Conservation (phyloP, 805 yeast species). For the Barnettozyma californica region DNA sequence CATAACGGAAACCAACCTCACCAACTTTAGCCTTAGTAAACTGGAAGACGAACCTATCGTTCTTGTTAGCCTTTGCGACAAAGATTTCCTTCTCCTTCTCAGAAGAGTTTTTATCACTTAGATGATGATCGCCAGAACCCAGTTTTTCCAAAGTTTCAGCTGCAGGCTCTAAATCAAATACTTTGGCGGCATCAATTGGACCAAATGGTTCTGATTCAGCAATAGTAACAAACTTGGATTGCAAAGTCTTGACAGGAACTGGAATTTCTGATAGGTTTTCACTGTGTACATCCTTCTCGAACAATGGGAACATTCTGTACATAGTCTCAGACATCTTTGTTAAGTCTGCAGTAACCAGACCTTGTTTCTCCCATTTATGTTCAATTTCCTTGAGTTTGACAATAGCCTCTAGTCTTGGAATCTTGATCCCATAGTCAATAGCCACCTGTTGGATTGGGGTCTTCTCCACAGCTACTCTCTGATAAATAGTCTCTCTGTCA, state of each 20-base stretch:
- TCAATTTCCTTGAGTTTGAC: conserved; percentile 64
- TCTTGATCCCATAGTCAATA: conserved; percentile 68
- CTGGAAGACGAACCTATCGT: conserved; percentile 65
- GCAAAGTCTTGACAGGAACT: conserved; percentile 73
- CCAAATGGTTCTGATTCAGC: conserved; percentile 96
- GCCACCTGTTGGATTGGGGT: conserved; percentile 69
- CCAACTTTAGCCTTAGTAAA: conserved; percentile 80
- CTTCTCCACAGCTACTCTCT: conserved; percentile 48
- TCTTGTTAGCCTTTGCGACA: conserved; percentile 36
- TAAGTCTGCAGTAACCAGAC: conserved; percentile 50
- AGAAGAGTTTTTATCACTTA: conserved; percentile 22
- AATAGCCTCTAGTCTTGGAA: conserved; percentile 88
- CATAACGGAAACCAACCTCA: conserved; percentile 85
- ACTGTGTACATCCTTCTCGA: conserved; percentile 38
- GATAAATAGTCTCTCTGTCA: conserved; percentile 55
- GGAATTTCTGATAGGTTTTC: conserved; percentile 95
- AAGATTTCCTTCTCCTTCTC: conserved; percentile 33
- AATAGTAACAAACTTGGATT: conserved; percentile 78
- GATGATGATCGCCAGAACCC: conserved; percentile 50
- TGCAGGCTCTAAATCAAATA: conserved; percentile 85
- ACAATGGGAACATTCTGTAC: conserved; percentile 80
- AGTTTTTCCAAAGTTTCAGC: conserved; percentile 66
- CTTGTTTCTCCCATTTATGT: conserved; percentile 49
- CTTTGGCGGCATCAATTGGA: conserved; percentile 88
- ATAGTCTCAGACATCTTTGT: conserved; percentile 52